phyloP scores from a whole-genome alignment of 352 stramenopile genomes.

The Pythium rhizo-oryzae region DNA sequence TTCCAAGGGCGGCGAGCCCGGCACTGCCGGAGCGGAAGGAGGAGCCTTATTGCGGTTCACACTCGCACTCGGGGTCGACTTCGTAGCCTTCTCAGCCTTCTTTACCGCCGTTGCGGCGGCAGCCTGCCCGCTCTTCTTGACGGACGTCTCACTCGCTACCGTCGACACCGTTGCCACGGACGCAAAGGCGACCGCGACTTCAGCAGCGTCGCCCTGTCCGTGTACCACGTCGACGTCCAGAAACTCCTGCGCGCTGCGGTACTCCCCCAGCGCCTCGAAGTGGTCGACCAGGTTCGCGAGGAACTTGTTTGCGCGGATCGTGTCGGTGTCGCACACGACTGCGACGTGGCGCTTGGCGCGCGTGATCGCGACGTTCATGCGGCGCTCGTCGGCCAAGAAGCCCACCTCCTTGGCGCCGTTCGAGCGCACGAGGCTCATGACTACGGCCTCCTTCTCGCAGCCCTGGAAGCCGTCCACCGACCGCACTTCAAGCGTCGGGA shows the following conservation, averaged over 20 bases:
- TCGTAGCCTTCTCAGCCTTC: background rate
- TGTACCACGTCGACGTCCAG: constrained; percentile 61
- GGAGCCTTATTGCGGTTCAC: too few species aligned
- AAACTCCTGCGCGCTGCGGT: constrained; percentile 86
- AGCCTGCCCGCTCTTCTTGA: too few species aligned
- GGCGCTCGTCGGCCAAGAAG: constrained; percentile 95
- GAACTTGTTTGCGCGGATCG: constrained; percentile 92
- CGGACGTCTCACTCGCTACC: background rate
- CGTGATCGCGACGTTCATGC: constrained; percentile 99
- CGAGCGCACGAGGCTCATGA: constrained; percentile 97
- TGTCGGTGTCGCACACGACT: constrained; percentile 95
- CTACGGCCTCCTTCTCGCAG: constrained; percentile 98
- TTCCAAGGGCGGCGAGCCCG: too few species aligned
- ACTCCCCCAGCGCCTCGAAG: constrained; percentile 93
- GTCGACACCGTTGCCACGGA: too few species aligned
- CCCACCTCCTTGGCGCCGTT: constrained; percentile 90
- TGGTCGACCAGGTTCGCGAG: constrained; percentile 89
- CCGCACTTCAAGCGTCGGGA: constrained; percentile 84
- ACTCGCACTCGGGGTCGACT: background rate
- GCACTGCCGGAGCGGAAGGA: too few species aligned
- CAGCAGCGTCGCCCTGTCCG: constrained; percentile 17
- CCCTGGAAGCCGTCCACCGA: constrained; percentile 98
- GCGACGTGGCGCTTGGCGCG: constrained; percentile 95
- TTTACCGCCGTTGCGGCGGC: background rate
- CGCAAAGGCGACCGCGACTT: background rate